Conservation (phyloP, 768 basidiomycete genomes). For the Leccinum subtestaceum region DNA sequence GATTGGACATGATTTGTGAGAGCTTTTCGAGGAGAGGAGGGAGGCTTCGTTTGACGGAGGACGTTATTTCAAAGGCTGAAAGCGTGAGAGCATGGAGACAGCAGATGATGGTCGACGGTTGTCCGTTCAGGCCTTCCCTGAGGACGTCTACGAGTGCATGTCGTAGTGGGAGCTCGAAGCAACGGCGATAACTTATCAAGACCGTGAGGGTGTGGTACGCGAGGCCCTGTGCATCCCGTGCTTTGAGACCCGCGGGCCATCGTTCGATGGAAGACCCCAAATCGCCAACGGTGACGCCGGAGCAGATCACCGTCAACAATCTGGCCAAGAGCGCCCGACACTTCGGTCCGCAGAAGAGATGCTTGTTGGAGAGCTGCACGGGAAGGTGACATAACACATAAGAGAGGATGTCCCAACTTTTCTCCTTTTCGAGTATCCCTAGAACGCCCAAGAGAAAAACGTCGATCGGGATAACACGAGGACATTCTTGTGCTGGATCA, state of each 20-base stretch:
- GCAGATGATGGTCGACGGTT: constrained; percentile 76
- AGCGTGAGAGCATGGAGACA: constrained; percentile 89
- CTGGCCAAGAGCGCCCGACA: constrained; percentile 60
- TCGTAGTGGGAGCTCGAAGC: constrained; percentile 65
- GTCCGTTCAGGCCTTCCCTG: constrained; percentile 64
- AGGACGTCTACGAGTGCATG: constrained; percentile 75
- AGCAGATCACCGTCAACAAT: constrained; percentile 66
- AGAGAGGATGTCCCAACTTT: constrained; percentile 90
- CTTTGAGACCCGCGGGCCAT: constrained; percentile 61
- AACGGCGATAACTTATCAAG: constrained; percentile 79
- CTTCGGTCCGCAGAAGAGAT: constrained; percentile 90
- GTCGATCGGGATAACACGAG: constrained; percentile 67
- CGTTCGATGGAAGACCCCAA: constrained; percentile 55
- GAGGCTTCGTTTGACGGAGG: constrained; percentile 76
- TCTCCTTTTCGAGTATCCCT: constrained; percentile 67
- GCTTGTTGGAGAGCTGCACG: constrained; percentile 89
- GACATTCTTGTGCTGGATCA: constrained; percentile 45
- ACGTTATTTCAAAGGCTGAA: constrained; percentile 80
- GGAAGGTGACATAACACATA: constrained; percentile 92
- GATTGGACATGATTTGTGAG: constrained; percentile 91
- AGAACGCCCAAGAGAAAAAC: constrained; percentile 64
- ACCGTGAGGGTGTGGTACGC: constrained; percentile 87
- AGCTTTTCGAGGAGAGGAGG: constrained; percentile 82
- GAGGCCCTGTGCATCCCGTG: constrained; percentile 82
- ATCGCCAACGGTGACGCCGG: constrained; percentile 55